Percentiles rank a stretch among this genome's conserved stretches.
Evolutionary conservation across 257 asterid species (phyloP).

Genomic region (Petunia axillaris): DNA sequence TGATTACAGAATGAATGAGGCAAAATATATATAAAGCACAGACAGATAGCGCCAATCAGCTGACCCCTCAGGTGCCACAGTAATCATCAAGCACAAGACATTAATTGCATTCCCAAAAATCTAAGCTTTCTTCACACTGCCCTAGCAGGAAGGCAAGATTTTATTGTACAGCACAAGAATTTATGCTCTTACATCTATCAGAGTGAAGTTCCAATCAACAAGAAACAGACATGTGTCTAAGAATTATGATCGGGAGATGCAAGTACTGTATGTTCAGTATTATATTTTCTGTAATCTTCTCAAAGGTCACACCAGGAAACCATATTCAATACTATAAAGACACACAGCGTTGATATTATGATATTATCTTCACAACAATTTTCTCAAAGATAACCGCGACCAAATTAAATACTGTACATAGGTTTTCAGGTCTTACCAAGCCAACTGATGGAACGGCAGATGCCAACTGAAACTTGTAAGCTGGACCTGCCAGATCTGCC

Average conservation of each 20-base stretch:
- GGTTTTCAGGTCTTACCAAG: conserved; percentile 50
- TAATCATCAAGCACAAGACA: neutral
- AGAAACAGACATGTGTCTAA: neutral
- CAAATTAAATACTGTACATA: neutral
- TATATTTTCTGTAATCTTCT: neutral
- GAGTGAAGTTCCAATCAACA: neutral
- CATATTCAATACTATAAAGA: neutral
- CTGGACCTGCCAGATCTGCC: conserved; percentile 80
- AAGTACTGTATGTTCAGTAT: neutral
- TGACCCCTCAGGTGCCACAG: neutral
- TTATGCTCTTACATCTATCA: neutral
- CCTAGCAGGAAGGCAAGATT: neutral
- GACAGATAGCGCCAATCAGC: neutral
- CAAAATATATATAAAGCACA: neutral
- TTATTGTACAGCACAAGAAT: conserved; percentile 5
- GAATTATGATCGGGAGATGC: neutral
- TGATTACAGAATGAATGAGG: neutral
- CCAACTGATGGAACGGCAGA: conserved; percentile 76
- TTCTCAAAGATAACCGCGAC: neutral
- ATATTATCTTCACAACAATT: neutral
- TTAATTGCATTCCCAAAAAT: neutral
- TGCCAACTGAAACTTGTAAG: conserved; percentile 67
- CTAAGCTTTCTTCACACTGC: neutral
- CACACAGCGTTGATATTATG: conserved; percentile 1
- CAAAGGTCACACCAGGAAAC: conserved; percentile 2